Evolutionary conservation across 176 grass and related monocot species (phyloP), one percentile per base, ranked within the genome.

Genomic region (Coix lacrymajobi): DNA sequence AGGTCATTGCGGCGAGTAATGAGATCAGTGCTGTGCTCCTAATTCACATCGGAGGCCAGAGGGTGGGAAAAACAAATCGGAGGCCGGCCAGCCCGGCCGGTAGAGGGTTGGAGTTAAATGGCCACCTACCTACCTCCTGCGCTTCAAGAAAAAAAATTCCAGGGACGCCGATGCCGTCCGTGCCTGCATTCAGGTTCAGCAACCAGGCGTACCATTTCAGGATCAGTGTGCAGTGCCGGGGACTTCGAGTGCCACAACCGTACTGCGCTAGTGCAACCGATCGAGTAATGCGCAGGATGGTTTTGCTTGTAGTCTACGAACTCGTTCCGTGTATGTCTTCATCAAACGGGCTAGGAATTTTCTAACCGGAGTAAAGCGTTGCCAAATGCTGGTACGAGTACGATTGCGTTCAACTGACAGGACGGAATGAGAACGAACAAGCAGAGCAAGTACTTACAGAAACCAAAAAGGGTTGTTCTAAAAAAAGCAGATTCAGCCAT

Each of bases 21-120:
- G 87, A 83, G 66, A 89, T 87, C 87, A 78, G 71, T 92, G 90
- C 79, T 79, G 82, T 79, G 69, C 66, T 87, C 83, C 89, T 92
- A 92, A 91, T 92, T 87, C 89, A 57, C 80, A 83, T 44, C 79
- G 2, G 11, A 44, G 41, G 41, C 7, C 7, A 46, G 33, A 1
- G 46, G 38, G n/a, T 67, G 76, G 29, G 25, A 89, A 83, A 88
- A 88, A 80, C 14, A 62, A 78, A 90, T 77, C 57, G 26, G 20
- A 81, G 48, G 79, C 19, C 28, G 6, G 32, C 29, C 7, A 10
- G 16, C 28, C 31, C 8, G 73, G 57, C 88, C 85, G 88, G 85
- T 90, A 56, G 82, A 69, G 79, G 24, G 85, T 90, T 86, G 84
- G 88, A 88, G 85, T 74, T 30, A 62, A 86, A 88, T 92, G 82